These are phyloP conservation scores for Lentinula raphanica DNA, from an alignment of 768 basidiomycete species.

Conservation along the genomic window DNA sequence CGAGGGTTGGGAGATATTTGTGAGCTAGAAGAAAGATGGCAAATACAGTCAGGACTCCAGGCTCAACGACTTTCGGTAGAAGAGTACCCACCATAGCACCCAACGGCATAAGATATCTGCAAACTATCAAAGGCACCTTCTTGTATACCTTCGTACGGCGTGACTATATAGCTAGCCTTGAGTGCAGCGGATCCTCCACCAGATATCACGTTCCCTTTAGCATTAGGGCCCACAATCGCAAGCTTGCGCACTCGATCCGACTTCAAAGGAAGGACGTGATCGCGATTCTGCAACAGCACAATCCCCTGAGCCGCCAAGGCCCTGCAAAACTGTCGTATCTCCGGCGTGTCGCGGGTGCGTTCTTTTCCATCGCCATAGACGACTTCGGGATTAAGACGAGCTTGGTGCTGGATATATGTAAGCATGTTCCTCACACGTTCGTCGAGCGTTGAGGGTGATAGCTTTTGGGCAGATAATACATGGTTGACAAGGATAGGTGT, in stretches of 20 bases:
- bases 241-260: conserved; percentile 37
- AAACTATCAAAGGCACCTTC: conserved; percentile 44
- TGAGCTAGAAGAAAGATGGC: conserved; percentile 35
- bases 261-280: conserved; percentile 49
- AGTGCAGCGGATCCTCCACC: conserved; percentile 77
- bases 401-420: conserved; percentile 52
- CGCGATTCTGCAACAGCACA: conserved; percentile 62
- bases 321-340: conserved; percentile 48
- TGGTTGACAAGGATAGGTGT: conserved; percentile 36
- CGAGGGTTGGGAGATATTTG: conserved; percentile 68
- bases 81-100: conserved; percentile 52
- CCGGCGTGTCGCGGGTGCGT: conserved; percentile 47
- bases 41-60: neutral
- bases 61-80: neutral
- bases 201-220: conserved; percentile 59
- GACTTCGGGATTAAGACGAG: conserved; percentile 49
- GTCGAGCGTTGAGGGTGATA: conserved; percentile 40
- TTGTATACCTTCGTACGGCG: conserved; percentile 57
- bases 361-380: conserved; percentile 61
- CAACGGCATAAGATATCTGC: conserved; percentile 52
- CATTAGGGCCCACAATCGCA: conserved; percentile 67
- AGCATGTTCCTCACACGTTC: conserved; percentile 47
- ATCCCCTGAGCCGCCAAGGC: conserved; percentile 56
- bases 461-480: conserved; percentile 44
- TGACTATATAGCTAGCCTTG: conserved; percentile 59